phyloP scores from a whole-genome alignment of 2,329 filamentous ascomycete species.

The Biscogniauxia sp. region DNA sequence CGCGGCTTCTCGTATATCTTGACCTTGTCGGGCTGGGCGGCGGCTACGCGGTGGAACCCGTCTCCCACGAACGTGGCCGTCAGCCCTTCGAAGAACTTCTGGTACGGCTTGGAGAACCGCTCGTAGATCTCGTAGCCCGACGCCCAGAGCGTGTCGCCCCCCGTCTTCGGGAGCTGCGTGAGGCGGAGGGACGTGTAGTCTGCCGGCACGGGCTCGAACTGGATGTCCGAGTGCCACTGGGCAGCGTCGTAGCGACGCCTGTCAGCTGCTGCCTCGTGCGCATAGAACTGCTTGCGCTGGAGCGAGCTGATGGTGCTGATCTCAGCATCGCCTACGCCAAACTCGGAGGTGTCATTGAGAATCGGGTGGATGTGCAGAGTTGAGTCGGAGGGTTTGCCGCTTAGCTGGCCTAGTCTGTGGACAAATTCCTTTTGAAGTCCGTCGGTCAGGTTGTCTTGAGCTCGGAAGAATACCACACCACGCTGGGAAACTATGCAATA shows the following conservation, averaged over 20 bases:
- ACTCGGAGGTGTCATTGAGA: constrained; percentile 51
- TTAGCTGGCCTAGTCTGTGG: constrained; percentile 56
- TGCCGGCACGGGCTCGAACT: constrained; percentile 57
- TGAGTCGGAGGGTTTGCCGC: constrained; percentile 56
- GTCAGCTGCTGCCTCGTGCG: constrained; percentile 20
- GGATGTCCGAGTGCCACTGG: constrained; percentile 56
- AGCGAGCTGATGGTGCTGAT: constrained; percentile 60
- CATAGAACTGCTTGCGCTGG: constrained; percentile 41
- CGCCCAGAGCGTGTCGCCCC: constrained; percentile 60
- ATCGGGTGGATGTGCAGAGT: constrained; percentile 61
- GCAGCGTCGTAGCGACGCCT: constrained; percentile 40
- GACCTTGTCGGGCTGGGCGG: constrained; percentile 24
- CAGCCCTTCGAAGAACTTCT: constrained; percentile 50
- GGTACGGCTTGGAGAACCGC: constrained; percentile 48
- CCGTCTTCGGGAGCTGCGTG: constrained; percentile 53
- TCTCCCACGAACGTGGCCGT: constrained; percentile 45
- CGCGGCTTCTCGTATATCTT: constrained; percentile 34
- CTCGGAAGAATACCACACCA: constrained; percentile 64
- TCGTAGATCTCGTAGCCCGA: constrained; percentile 62
- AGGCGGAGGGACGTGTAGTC: constrained; percentile 62
- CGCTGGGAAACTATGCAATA: constrained; percentile 52
- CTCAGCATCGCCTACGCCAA: constrained; percentile 50
- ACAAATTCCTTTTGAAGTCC: constrained; percentile 60
- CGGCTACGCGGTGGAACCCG: constrained; percentile 37
- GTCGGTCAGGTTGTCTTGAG: constrained; percentile 55